Evolutionary conservation across 495 filamentous ascomycete genomes (phyloP).

Genomic region (Achaetomiella virescens): DNA sequence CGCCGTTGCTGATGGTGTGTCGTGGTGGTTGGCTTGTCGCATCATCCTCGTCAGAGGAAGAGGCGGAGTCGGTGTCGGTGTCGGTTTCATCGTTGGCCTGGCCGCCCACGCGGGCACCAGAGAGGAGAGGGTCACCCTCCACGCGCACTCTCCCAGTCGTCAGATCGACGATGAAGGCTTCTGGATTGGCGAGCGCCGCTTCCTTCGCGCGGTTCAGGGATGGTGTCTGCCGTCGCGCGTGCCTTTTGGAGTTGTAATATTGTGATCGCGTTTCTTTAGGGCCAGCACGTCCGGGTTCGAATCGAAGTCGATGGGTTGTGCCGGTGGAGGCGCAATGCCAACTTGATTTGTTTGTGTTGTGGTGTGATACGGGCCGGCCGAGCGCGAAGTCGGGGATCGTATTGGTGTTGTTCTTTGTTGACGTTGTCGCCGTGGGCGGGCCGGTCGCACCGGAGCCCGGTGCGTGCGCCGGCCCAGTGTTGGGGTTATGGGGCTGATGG

Average conservation of each 20-base stretch:
- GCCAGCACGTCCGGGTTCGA: constrained; percentile 81
- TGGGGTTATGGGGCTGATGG: constrained; percentile 43
- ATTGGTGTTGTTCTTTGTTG: constrained; percentile 5
- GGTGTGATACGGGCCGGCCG: constrained; percentile 35
- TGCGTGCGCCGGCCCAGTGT: constrained; percentile 24
- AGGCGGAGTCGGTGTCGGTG: constrained; percentile 26
- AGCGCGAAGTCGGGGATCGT: constrained; percentile 24
- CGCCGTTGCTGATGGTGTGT: neutral
- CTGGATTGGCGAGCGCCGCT: constrained; percentile 60
- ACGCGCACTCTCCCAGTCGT: constrained; percentile 43
- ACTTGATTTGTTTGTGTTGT: constrained; percentile 31
- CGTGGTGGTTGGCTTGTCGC: constrained; percentile 5
- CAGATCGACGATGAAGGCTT: constrained; percentile 59
- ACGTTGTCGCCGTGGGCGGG: neutral
- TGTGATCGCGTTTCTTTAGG: constrained; percentile 67
- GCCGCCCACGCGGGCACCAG: constrained; percentile 5
- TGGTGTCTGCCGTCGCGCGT: constrained; percentile 65
- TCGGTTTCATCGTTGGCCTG: constrained; percentile 33
- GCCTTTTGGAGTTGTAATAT: constrained; percentile 78
- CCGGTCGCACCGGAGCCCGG: neutral
- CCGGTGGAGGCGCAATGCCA: constrained; percentile 42
- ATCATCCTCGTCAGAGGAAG: constrained; percentile 14
- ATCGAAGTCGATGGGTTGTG: constrained; percentile 65
- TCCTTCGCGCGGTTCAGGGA: constrained; percentile 56
- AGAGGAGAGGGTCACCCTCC: constrained; percentile 30